Base-by-base conservation (phyloP, 768 basidiomycete species). In the Kwoniella sp. region DNA sequence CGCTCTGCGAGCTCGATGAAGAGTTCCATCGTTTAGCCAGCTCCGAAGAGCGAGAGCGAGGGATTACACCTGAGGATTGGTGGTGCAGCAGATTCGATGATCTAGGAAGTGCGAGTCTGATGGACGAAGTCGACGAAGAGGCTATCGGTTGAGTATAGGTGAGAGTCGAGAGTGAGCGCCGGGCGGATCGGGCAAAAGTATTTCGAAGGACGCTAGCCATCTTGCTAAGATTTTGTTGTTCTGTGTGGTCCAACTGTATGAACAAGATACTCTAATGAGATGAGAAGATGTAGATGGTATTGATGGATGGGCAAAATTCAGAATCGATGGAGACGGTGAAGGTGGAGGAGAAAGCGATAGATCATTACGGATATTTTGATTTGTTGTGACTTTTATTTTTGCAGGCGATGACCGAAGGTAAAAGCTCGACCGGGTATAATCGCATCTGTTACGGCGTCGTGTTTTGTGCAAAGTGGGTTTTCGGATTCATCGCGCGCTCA, bases 11-110 rank as follows among this genome's bases (percentile, higher is more conserved):
- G 41, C 41, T 45, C 11, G 41, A 45, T 1, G 63, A 58, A 28
- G 63, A 34, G 41, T 57, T 58, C 55, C 55, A 57, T 41, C 63
- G 55, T 58, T 31, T 58, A 5, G 8, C 22, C 22, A 13, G n/a
- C 8, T n/a, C 17, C 30, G 23, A 17, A 47, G 23, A 20, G n/a
- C n/a, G n/a, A n/a, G n/a, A n/a, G n/a, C n/a, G n/a, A n/a, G n/a
- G n/a, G n/a, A n/a, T n/a, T n/a, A n/a, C n/a, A n/a, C n/a, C n/a
- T n/a, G n/a, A n/a, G n/a, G 13, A 29, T 29, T 29, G 34, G 22
- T 38, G n/a, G 22, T 37, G 11, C 5, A 26, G 20, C 11, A 29
- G 30, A 22, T 17, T n/a, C 8, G 51, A 9, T 5, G 20, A 51
- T 5, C 28, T 13, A 51, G 26, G 30, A 61, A 52, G 51, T 41